These are phyloP conservation scores for Styphnolobium japonicum DNA, from an alignment of 306 rosid genomes.

Conservation along the genomic window DNA sequence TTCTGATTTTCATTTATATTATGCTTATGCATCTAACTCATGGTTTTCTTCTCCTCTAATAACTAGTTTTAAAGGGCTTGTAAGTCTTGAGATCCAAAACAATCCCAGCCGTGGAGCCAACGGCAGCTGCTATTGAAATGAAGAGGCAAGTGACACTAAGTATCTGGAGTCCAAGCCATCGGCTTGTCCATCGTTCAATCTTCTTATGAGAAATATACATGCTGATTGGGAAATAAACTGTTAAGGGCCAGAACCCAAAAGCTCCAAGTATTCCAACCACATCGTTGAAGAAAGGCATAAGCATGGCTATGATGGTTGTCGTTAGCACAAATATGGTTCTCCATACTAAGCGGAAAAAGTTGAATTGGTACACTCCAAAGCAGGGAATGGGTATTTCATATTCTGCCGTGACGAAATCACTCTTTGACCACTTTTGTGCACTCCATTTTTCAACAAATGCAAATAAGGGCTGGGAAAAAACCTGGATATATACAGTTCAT, in stretches of 20 bases:
- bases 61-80: constrained; percentile 55
- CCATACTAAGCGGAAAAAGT: constrained; percentile 60
- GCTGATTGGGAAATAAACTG: constrained; percentile 69
- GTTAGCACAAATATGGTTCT: constrained; percentile 56
- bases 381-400: constrained; percentile 55
- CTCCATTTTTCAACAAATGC: constrained; percentile 75
- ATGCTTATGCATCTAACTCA: not conserved
- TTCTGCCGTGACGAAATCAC: constrained; percentile 45
- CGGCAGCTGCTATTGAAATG: constrained; percentile 55
- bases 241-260: constrained; percentile 78
- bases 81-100: constrained; percentile 71
- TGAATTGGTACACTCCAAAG: constrained; percentile 47
- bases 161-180: constrained; percentile 60
- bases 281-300: constrained; percentile 83
- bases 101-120: constrained; percentile 69
- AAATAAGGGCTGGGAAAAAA: constrained; percentile 64
- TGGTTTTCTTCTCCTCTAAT: constrained; percentile 25
- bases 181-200: constrained; percentile 48
- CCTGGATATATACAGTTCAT: constrained; percentile 31
- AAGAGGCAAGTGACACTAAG: constrained; percentile 51
- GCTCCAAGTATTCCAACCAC: constrained; percentile 81
- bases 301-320: constrained; percentile 67
- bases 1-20: not conserved
- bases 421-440: constrained; percentile 49
- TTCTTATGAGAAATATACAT: constrained; percentile 69